These are phyloP conservation scores for Nakazawaea ernobii DNA, from an alignment of 805 yeast genomes.

Conservation along the genomic window DNA sequence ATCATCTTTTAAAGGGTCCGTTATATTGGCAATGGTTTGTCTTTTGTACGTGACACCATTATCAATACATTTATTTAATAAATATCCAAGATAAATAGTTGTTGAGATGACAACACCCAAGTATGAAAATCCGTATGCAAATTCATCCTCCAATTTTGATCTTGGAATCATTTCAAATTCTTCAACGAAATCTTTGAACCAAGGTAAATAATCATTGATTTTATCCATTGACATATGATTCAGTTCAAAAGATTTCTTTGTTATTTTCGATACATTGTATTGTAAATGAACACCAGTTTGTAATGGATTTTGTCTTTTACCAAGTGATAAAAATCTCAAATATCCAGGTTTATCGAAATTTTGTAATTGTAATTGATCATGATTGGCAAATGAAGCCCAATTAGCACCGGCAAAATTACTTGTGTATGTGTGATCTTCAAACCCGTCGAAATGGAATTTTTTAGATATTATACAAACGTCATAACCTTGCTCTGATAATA, in stretches of 20 bases:
- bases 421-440: conserved; percentile 33
- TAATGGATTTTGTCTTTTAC: conserved; percentile 32
- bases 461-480: conserved; percentile 28
- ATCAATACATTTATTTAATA: conserved; percentile 37
- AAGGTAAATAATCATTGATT: conserved; percentile 24
- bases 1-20: conserved; percentile 42
- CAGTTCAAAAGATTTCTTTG: conserved; percentile 1
- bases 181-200: conserved; percentile 39
- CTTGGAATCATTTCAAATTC: conserved; percentile 25
- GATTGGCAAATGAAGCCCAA: conserved; percentile 46
- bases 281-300: conserved; percentile 32
- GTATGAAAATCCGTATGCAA: conserved; percentile 36
- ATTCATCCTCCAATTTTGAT: conserved; percentile 21
- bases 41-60: conserved; percentile 45
- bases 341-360: conserved; percentile 38
- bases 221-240: conserved; percentile 9
- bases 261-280: conserved; percentile 15
- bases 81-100: conserved; percentile 47
- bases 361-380: conserved; percentile 23
- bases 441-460: conserved; percentile 44
- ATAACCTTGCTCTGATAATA: conserved; percentile 28
- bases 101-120: conserved; percentile 57
- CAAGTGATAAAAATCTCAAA: conserved; percentile 29
- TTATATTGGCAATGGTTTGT: conserved; percentile 32
- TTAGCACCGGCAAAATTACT: conserved; percentile 60